Percentiles rank a stretch among this genome's conserved stretches.
phyloP scores from a whole-genome alignment of 805 yeast genomes.

The Naumovozyma dairenensis region DNA sequence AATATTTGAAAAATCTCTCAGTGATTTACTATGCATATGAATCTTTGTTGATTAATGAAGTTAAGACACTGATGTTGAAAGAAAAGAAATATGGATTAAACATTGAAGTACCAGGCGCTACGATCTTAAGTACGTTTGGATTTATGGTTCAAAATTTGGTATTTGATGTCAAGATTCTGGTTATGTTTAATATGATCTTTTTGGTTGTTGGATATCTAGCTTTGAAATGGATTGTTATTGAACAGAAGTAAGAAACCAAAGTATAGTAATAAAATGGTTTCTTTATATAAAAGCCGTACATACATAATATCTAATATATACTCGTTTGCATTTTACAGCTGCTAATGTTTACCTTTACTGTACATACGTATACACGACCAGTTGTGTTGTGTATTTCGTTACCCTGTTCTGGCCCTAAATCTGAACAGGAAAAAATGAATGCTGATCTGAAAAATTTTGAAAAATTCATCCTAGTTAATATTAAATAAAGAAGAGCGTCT shows the following conservation, averaged over 20 bases:
- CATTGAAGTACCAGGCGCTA: conserved; percentile 96
- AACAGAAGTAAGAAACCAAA: too few species aligned
- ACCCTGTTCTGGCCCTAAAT: too few species aligned
- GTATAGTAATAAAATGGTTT: too few species aligned
- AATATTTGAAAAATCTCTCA: conserved; percentile 73
- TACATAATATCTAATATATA: too few species aligned
- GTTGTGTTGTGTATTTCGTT: too few species aligned
- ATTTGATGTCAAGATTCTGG: conserved; percentile 54
- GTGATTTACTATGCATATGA: conserved; percentile 95
- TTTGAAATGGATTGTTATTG: conserved; percentile 64
- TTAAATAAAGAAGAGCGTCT: too few species aligned
- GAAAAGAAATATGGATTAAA: conserved; percentile 89
- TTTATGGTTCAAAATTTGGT: conserved; percentile 71
- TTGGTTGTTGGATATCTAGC: conserved; percentile 63
- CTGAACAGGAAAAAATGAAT: too few species aligned
- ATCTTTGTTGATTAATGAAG: conserved; percentile 86
- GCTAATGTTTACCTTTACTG: too few species aligned
- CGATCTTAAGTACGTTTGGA: conserved; percentile 90
- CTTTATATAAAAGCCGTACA: too few species aligned
- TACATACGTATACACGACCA: too few species aligned
- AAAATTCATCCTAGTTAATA: conserved; percentile 42
- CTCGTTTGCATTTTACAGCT: too few species aligned
- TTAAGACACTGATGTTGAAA: conserved; percentile 67
- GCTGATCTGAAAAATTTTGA: conserved; percentile 20
- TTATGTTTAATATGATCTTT: conserved; percentile 48